Base-by-base conservation (phyloP, 768 basidiomycete species). In the Cubamyces sp. region DNA sequence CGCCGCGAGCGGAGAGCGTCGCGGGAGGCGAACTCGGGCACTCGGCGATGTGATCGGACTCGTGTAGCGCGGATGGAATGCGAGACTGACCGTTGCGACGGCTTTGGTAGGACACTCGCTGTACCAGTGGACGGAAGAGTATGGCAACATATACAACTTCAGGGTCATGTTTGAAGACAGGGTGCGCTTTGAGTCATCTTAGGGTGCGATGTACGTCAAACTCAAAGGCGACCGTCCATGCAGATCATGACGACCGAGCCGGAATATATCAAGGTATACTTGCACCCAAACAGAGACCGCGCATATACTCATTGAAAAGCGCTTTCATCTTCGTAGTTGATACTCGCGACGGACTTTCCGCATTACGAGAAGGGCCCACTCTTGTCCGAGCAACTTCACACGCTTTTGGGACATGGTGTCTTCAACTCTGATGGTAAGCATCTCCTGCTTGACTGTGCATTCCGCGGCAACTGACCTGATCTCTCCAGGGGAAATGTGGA, bases 401-500 rank as follows among this genome's bases (percentile, higher is more conserved):
- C 76, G 3, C 69, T 86, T 5, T 73, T 87, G 3, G 86, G 86
- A 15, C 78, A 78, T 5, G 87, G 87, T 0, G 84, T 87, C 0
- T 87, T 87, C 73, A 85, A 82, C 62, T 78, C 82, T 2, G 84
- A 85, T 66, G 83, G 85, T 80, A 66, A 28, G 45, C 26, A 47
- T 51, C 6, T 37, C 19, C 28, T 18, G 16, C 3, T 23, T 41
- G 21, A 21, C 8, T 5, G n/a, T n/a, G 19, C 23, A 28, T n/a
- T 43, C 4, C 37, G 5, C n/a, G 30, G 5, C 14, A 6, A 4
- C 9, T 18, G 11, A 37, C 5, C 11, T 45, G 2, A 40, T 5
- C 15, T 42, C 14, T 53, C 6, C 42, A 86, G 86, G 86, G n/a
- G 84, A 87, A 0, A 78, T 83, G 73, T 90, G 89, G 89, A 90